phyloP scores from a whole-genome alignment of 805 yeast species.

The Kockiozyma suomiensis region DNA sequence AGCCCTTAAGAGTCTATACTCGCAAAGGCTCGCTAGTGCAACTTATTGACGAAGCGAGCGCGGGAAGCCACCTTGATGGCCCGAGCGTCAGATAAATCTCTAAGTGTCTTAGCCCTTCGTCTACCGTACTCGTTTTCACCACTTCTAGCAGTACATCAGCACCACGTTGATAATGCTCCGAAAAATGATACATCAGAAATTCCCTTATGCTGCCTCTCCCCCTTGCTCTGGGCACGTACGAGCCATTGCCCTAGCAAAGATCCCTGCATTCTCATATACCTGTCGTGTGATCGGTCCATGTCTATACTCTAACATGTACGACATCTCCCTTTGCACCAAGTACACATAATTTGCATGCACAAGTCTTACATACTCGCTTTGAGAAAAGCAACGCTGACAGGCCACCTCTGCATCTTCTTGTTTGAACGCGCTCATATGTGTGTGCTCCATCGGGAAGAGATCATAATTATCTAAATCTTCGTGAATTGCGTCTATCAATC shows the following conservation, averaged over 20 bases:
- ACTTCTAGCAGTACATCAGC: too few relatives aligned
- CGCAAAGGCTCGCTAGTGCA: too few relatives aligned
- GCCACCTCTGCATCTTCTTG: neutral
- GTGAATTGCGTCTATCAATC: neutral
- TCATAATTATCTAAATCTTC: neutral
- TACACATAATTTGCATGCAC: neutral
- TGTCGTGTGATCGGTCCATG: neutral
- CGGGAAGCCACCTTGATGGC: too few relatives aligned
- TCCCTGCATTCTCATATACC: neutral
- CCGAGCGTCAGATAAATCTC: too few relatives aligned
- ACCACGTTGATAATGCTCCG: too few relatives aligned
- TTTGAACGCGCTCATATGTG: neutral
- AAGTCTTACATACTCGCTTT: neutral
- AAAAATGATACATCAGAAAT: too few relatives aligned
- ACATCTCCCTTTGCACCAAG: neutral
- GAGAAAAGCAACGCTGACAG: neutral
- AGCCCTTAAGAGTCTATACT: too few relatives aligned
- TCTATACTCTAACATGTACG: neutral
- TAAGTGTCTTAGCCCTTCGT: too few relatives aligned
- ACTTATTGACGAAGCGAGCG: too few relatives aligned
- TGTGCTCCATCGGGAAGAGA: neutral
- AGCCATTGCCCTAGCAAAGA: neutral
- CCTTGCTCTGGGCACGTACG: neutral
- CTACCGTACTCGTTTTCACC: too few relatives aligned
- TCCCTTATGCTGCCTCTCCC: neutral